A percentile compares a stretch with the other conserved stretches of the same genome.
Evolutionary conservation across 2,329 filamentous ascomycete species (phyloP).

Genomic region (Periconia sp.): DNA sequence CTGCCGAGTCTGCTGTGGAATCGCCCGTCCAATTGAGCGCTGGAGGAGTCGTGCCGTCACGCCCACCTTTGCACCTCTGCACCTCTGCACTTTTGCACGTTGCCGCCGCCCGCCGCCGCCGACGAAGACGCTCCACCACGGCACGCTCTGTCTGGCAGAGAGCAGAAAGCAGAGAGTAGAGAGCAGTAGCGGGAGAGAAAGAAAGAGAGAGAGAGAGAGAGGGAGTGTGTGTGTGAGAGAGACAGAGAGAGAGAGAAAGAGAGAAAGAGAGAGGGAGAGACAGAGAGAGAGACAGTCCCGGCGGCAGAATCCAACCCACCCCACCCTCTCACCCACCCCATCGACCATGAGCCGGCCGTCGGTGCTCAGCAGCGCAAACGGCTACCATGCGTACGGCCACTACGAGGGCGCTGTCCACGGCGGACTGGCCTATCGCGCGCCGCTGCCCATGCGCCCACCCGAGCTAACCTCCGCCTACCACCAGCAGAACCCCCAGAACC

Average conservation of each 20-base stretch:
- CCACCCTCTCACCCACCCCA: slow-evolving; percentile 4
- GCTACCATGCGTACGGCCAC: slow-evolving; percentile 28
- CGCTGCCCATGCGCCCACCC: slow-evolving; percentile 50
- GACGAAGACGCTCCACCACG: too few relatives aligned
- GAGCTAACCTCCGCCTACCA: slow-evolving; percentile 42
- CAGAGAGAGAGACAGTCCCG: slow-evolving; percentile 1
- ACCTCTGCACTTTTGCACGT: not conserved
- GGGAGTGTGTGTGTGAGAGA: too few relatives aligned
- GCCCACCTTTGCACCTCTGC: slow-evolving; percentile 11
- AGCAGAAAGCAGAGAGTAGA: too few relatives aligned
- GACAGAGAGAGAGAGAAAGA: too few relatives aligned
- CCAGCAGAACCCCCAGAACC: slow-evolving; percentile 9
- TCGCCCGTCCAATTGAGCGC: slow-evolving; percentile 35
- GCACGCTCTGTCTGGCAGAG: too few relatives aligned
- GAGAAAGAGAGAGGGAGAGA: too few relatives aligned
- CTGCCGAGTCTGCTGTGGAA: slow-evolving; percentile 44
- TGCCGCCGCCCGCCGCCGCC: slow-evolving; percentile 8
- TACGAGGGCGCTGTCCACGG: too few relatives aligned
- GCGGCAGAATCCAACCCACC: not conserved
- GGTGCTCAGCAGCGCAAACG: slow-evolving; percentile 34
- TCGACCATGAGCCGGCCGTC: slow-evolving; percentile 37
- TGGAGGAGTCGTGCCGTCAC: slow-evolving; percentile 26
- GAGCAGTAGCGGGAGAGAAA: too few relatives aligned
- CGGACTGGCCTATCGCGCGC: slow-evolving; percentile 29
- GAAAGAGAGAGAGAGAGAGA: too few relatives aligned